Evolutionary conservation across 2,329 filamentous ascomycete species (phyloP).

Genomic region (Cercospora zeae-maydis): DNA sequence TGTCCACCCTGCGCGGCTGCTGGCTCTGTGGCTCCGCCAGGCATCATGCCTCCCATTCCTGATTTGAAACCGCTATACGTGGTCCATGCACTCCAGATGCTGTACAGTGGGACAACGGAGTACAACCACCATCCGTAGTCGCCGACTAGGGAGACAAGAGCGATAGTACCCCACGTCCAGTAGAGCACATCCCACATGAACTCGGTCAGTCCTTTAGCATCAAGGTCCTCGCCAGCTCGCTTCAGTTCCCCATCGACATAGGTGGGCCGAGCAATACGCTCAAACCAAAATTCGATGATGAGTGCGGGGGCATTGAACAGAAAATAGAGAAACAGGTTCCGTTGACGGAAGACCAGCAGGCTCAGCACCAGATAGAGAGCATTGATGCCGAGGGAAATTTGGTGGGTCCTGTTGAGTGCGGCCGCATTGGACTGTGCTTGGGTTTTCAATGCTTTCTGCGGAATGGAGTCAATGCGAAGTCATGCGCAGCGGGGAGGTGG

Average conservation of each 20-base stretch:
- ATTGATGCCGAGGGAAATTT: slow-evolving; percentile 70
- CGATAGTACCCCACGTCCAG: slow-evolving; percentile 79
- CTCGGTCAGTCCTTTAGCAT: slow-evolving; percentile 83
- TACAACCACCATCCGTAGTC: slow-evolving; percentile 73
- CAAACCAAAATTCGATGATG: slow-evolving; percentile 78
- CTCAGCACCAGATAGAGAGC: slow-evolving; percentile 69
- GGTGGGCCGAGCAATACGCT: slow-evolving; percentile 75
- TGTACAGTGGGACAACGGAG: slow-evolving; percentile 47
- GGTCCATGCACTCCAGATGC: slow-evolving; percentile 44
- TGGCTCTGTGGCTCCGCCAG: slow-evolving; percentile 34
- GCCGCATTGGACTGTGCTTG: slow-evolving; percentile 61
- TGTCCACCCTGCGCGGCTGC: slow-evolving; percentile 30
- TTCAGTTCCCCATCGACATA: slow-evolving; percentile 65
- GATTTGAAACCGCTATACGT: slow-evolving; percentile 46
- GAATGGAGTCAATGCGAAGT: not conserved
- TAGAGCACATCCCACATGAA: slow-evolving; percentile 98
- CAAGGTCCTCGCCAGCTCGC: slow-evolving; percentile 80
- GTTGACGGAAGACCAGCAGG: slow-evolving; percentile 54
- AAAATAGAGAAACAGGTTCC: slow-evolving; percentile 61
- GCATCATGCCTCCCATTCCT: slow-evolving; percentile 42
- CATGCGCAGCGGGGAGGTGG: not conserved
- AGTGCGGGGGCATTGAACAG: slow-evolving; percentile 71
- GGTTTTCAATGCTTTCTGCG: slow-evolving; percentile 52
- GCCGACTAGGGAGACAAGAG: slow-evolving; percentile 71
- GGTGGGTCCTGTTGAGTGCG: slow-evolving; percentile 76